Percentiles rank a stretch among this genome's conserved stretches.
Conservation (phyloP, 1,284 basidiomycete genomes). For the Ustilago lituana region DNA sequence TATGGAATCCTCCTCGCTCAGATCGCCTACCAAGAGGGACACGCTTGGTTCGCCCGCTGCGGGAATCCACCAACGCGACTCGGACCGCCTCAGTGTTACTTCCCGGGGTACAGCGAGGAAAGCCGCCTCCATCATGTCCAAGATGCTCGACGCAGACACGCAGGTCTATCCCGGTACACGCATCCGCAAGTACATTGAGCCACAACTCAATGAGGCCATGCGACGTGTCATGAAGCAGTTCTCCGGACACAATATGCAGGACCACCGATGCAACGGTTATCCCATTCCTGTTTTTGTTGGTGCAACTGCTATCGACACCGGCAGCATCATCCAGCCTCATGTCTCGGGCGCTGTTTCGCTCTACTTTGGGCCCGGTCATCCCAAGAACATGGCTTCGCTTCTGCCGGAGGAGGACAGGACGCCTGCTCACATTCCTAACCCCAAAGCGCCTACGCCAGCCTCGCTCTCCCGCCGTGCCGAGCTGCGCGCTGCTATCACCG, state of each 20-base stretch:
- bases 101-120: conserved; percentile 30
- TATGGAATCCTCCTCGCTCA: conserved; percentile 22
- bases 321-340: conserved; percentile 48
- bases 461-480: conserved; percentile 55
- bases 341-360: conserved; percentile 41
- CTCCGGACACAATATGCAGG: conserved; percentile 38
- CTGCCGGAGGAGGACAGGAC: conserved; percentile 42
- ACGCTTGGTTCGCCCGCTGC: conserved; percentile 1
- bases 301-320: conserved; percentile 45
- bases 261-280: conserved; percentile 53
- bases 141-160: conserved; percentile 38
- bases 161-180: conserved; percentile 47
- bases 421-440: conserved; percentile 48
- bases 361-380: conserved; percentile 50
- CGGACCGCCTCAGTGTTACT: conserved; percentile 29
- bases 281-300: conserved; percentile 57
- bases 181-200: conserved; percentile 51
- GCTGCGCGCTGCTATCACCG: conserved; percentile 46
- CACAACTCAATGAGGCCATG: conserved; percentile 47
- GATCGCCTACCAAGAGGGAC: conserved; percentile 21
- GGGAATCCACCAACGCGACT: conserved; percentile 29
- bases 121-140: conserved; percentile 25
- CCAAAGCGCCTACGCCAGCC: conserved; percentile 41
- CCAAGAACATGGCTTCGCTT: conserved; percentile 48
- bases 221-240: conserved; percentile 54